Evolutionary conservation across 768 basidiomycete species (phyloP).

Genomic region (Rhodotorula kratochvilovae): DNA sequence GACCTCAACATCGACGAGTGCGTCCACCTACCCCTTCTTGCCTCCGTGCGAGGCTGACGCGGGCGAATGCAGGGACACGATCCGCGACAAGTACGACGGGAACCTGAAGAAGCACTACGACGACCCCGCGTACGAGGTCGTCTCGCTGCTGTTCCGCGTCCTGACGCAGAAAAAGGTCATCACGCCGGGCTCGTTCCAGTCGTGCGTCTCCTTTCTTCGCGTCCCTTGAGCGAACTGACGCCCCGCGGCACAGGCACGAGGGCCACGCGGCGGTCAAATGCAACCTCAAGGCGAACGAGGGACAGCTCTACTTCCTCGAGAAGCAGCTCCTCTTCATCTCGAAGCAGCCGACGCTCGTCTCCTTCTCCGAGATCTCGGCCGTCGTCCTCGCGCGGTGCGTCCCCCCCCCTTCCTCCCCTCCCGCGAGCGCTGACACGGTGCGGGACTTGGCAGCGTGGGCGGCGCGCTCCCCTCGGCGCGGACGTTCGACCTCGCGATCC

Average conservation of each 20-base stretch:
- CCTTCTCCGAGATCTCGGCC: slow-evolving; percentile 81
- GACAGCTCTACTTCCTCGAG: slow-evolving; percentile 95
- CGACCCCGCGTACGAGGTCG: slow-evolving; percentile 89
- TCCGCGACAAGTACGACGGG: slow-evolving; percentile 57
- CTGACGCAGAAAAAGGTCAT: slow-evolving; percentile 86
- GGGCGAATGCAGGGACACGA: slow-evolving; percentile 44
- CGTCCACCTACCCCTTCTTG: slow-evolving; percentile 44
- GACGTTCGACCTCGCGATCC: slow-evolving; percentile 88
- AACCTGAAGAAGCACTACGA: slow-evolving; percentile 89
- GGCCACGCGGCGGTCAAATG: slow-evolving; percentile 95
- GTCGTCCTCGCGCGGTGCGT: slow-evolving; percentile 75
- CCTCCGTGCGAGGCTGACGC: neutral
- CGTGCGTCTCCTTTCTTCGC: slow-evolving; percentile 52
- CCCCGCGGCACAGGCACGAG: slow-evolving; percentile 59
- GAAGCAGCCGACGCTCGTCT: slow-evolving; percentile 85
- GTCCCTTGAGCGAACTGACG: slow-evolving; percentile 16
- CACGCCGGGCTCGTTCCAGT: slow-evolving; percentile 78
- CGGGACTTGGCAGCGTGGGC: slow-evolving; percentile 59
- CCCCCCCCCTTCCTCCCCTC: neutral
- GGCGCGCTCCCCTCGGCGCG: slow-evolving; percentile 78
- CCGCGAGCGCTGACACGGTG: neutral
- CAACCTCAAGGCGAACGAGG: slow-evolving; percentile 92
- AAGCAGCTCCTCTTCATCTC: slow-evolving; percentile 98
- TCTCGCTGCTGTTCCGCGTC: slow-evolving; percentile 86
- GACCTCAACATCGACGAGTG: slow-evolving; percentile 85